Conservation (phyloP, 805 yeast species). For the Candida insectalens region DNA sequence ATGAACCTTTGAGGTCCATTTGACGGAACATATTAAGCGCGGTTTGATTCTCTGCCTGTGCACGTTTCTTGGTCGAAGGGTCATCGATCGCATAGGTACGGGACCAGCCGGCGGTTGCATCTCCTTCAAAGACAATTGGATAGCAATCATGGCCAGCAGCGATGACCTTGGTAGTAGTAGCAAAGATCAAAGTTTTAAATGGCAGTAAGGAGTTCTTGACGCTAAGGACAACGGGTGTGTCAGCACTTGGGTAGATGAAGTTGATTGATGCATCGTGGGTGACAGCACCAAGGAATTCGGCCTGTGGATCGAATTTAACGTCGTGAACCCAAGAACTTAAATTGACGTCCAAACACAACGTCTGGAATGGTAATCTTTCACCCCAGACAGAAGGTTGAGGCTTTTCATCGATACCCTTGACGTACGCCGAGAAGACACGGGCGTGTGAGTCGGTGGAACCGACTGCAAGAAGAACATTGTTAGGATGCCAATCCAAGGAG, state of each 20-base stretch:
- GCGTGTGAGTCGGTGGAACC: constrained; percentile 94
- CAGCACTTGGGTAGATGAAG: constrained; percentile 71
- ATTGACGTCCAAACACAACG: constrained; percentile 73
- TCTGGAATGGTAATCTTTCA: constrained; percentile 87
- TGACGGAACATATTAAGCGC: constrained; percentile 93
- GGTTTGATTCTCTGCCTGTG: constrained; percentile 54
- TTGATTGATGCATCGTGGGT: constrained; percentile 82
- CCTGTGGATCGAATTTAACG: constrained; percentile 74
- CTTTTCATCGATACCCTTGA: constrained; percentile 80
- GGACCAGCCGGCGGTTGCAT: constrained; percentile 51
- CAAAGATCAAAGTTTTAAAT: constrained; percentile 66
- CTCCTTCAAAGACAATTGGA: constrained; percentile 76
- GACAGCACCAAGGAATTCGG: constrained; percentile 69
- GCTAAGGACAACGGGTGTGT: constrained; percentile 38
- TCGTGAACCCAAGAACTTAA: constrained; percentile 88
- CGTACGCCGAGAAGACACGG: constrained; percentile 78
- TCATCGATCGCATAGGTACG: constrained; percentile 56
- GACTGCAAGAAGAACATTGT: constrained; percentile 75
- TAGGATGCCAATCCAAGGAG: constrained; percentile 86
- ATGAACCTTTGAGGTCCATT: constrained; percentile 87
- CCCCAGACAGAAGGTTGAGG: constrained; percentile 89
- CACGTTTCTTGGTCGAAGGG: constrained; percentile 28
- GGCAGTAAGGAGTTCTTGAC: constrained; percentile 69
- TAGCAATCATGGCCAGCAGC: constrained; percentile 92
- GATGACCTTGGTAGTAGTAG: constrained; percentile 54